Evolutionary conservation across 2,329 filamentous ascomycete genomes (phyloP), one percentile per base, ranked within the genome.

Genomic region (Apiospora aurea): DNA sequence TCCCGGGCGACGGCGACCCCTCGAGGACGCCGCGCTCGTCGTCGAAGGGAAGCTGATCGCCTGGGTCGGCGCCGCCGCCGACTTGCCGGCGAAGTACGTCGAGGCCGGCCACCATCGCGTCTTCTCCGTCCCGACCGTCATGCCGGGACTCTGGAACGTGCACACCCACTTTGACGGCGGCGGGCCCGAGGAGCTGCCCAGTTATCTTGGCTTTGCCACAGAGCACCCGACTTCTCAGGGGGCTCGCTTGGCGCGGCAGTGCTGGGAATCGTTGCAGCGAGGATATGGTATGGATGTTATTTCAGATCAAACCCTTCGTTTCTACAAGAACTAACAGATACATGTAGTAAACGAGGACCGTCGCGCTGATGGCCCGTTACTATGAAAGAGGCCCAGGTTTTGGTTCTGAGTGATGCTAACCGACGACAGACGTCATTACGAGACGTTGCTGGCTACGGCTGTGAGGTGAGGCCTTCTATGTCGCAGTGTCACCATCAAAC

Each of bases 181-280:
- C n/a, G 74, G 76, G 1, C 61, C 72, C 0, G 74, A 70, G 24
- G 74, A 74, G 2, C 69, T 34, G 70, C 72, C 3, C 71, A 72
- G 75, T 44, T 74, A 72, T n/a, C 68, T 74, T 4, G 67, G 72
- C 16, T 71, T 79, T 29, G 61, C 81, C 61, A 68, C 73, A 26
- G 74, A 78, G 49, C 79, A 82, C 70, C 82, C 82, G 1, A 79
- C 79, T 2, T 71, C 75, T 0, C 73, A 75, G 21, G 82, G 82
- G 21, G 82, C 82, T 2, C 75, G 79, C 0, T 75, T 82, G 4
- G 74, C 80, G 0, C 76, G 77, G 69, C 77, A 80, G 6, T 82
- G 82, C 75, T 82, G 81, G 79, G 79, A 81, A 71, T 80, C 81
- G 0, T 71, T 84, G 7, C 81, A 83, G 78, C 80, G 82, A 11